A percentile compares a stretch with the other conserved stretches of the same genome.
These are phyloP conservation scores for Lyophyllum shimeji DNA, from an alignment of 768 basidiomycete genomes.

Conservation along the genomic window DNA sequence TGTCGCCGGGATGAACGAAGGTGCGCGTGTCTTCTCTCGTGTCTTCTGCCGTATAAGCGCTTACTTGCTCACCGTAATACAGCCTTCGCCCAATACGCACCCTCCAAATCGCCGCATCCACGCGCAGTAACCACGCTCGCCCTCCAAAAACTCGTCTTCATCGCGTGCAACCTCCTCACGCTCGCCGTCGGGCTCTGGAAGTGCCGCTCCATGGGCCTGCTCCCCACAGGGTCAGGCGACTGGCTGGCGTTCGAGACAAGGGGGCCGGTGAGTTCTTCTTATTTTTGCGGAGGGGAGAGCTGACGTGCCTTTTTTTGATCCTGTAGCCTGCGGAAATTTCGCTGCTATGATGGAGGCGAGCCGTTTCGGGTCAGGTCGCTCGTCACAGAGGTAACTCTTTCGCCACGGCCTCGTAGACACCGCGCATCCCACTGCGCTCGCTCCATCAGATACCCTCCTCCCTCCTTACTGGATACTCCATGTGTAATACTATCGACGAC, in stretches of 20 bases:
- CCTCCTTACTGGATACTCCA: too few species aligned
- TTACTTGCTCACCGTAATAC: not conserved
- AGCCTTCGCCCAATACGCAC: conserved; percentile 79
- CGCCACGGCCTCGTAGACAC: too few species aligned
- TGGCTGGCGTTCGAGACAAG: conserved; percentile 94
- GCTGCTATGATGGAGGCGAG: not conserved
- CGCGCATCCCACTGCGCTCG: too few species aligned
- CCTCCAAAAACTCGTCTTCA: conserved; percentile 69
- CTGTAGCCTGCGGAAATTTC: not conserved
- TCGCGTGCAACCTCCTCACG: conserved; percentile 74
- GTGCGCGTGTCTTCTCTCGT: conserved; percentile 43
- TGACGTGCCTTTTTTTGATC: not conserved
- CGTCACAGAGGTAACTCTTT: too few species aligned
- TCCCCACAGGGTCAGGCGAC: conserved; percentile 90
- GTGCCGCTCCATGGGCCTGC: conserved; percentile 87
- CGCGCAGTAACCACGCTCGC: conserved; percentile 55
- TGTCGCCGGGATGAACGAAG: conserved; percentile 71
- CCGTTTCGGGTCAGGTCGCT: not conserved
- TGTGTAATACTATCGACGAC: too few species aligned
- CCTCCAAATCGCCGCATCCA: conserved; percentile 55
- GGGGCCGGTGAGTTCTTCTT: conserved; percentile 50
- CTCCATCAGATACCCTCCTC: too few species aligned
- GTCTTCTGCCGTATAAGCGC: not conserved
- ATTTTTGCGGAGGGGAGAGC: not conserved
- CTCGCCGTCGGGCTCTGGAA: conserved; percentile 90